Evolutionary conservation across 495 filamentous ascomycete species (phyloP), one percentile per base, ranked within the genome.

Genomic region (Parmelia sp.): DNA sequence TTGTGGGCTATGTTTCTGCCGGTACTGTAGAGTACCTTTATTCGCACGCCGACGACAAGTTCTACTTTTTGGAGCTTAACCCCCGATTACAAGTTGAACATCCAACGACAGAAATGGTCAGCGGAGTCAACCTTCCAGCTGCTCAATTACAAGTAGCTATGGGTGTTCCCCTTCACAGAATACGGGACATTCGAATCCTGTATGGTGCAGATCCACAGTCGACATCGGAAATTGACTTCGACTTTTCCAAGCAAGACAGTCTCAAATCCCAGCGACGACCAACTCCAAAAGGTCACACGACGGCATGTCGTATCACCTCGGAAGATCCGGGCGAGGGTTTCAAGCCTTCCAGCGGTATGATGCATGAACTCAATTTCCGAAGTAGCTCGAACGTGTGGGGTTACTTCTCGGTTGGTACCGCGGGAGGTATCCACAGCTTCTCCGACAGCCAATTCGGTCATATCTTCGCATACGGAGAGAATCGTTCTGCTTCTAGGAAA

Each of bases 11-110:
- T 77, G 94, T 99, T 61, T 99, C 94, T 5, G 95, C 94, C 58
- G 94, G 94, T 80, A 99, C 94, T 21, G 94, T 99, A 49, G 94
- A 99, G 77, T 99, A 99, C 76, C 87, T 99, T 44, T 99, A 99
- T 82, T 97, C 95, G 58, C 93, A 99, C 74, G 82, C 91, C 7
- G 94, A 99, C 62, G 92, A 96, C 82, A 92, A 96, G 76, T 99
- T 97, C 83, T 99, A 97, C 83, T 99, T 99, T 82, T 78, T 98
- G 63, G 94, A 98, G 77, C 80, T 98, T 72, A 98, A 98, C 79
- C 94, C 94, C 31, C 88, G 94, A 88, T 84, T 98, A 56, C 94
- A 98, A 80, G 94, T 98, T 76, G 94, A 98, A 84, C 94, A 99
- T 77, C 94, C 94, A 56, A 97, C 95, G 36, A 99, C 94, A 11